These are phyloP conservation scores for Ustulina deusta DNA, from an alignment of 2,329 filamentous ascomycete genomes.

Conservation along the genomic window DNA sequence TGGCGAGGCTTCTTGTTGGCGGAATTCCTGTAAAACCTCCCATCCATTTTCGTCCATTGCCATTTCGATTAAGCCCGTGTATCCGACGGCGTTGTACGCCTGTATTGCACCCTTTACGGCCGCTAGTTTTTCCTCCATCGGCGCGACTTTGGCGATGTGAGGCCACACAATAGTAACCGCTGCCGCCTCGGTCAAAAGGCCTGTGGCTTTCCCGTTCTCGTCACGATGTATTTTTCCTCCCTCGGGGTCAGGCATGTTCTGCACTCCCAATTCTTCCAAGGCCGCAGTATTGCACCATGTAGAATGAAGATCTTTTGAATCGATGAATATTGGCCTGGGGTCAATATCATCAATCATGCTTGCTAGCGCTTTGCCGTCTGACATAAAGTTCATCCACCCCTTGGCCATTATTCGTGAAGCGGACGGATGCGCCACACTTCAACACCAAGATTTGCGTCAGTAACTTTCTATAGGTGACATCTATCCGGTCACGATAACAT, in stretches of 20 bases:
- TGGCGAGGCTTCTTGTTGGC: constrained; percentile 52
- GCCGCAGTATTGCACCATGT: constrained; percentile 67
- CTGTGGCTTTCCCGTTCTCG: constrained; percentile 59
- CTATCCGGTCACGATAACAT: neutral
- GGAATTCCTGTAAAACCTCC: constrained; percentile 61
- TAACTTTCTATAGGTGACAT: constrained; percentile 7
- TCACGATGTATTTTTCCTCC: constrained; percentile 66
- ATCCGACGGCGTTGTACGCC: constrained; percentile 63
- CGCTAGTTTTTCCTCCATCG: constrained; percentile 60
- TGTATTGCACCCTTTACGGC: constrained; percentile 60
- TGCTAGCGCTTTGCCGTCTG: constrained; percentile 60
- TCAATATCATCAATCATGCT: constrained; percentile 65
- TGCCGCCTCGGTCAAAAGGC: constrained; percentile 66
- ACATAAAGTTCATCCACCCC: constrained; percentile 69
- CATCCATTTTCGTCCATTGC: constrained; percentile 68
- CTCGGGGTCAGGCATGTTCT: constrained; percentile 59
- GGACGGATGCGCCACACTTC: constrained; percentile 55
- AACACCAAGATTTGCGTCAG: constrained; percentile 21
- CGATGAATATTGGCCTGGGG: constrained; percentile 65
- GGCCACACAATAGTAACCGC: constrained; percentile 67
- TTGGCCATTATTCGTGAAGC: constrained; percentile 62
- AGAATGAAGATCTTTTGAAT: constrained; percentile 68
- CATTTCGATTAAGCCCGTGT: constrained; percentile 69
- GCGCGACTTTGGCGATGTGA: constrained; percentile 61
- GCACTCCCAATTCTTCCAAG: constrained; percentile 62